Base-by-base conservation (phyloP, 2,329 filamentous ascomycete genomes). In the Rhexocercosporidium sp. region DNA sequence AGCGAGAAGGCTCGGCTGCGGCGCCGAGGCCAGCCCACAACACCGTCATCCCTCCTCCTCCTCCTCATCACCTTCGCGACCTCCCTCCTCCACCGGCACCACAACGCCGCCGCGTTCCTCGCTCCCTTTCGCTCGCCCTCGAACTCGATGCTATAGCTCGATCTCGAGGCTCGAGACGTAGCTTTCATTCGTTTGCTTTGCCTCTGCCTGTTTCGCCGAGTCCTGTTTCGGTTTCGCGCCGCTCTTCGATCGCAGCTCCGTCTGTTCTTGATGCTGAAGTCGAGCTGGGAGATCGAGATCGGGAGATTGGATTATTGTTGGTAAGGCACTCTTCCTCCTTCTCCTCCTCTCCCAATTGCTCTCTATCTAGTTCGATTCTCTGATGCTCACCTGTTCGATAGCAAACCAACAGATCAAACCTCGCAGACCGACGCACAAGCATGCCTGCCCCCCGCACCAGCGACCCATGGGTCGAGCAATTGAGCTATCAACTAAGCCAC, bases 381-480 rank as follows among this genome's bases (percentile, higher is more conserved):
- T 59, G 8, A 39, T 27, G 18, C 27, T 31, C 9, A 49, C 27
- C 41, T 44, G n/a, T 22, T 39, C 3, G 8, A 25, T 4, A 37
- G 39, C 22, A 27, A 61, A 18, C 44, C 12, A 14, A 51, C 29
- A 61, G 44, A 9, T 29, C 12, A 7, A 49, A 37, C 11, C n/a
- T 18, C 20, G 29, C 41, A 49, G 59, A 51, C 51, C 44, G 59
- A 22, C 41, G 59, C 4, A 41, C 59, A 22, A 61, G 44, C 44
- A 61, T 61, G 44, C 41, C 41, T 34, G 37, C 29, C 20, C 5
- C 56, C 3, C 37, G 56, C 20, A 59, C 20, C 53, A 31, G 34
- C 31, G 29, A 44, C 20, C 31, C 20, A 62, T 54, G 47, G 49
- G 41, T 46, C 29, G 29, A 37, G 39, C n/a, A 49, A 14, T 22